Evolutionary conservation across 331 rosid species (phyloP), one percentile per base, ranked within the genome.

Genomic region (Prunus yedoensis): DNA sequence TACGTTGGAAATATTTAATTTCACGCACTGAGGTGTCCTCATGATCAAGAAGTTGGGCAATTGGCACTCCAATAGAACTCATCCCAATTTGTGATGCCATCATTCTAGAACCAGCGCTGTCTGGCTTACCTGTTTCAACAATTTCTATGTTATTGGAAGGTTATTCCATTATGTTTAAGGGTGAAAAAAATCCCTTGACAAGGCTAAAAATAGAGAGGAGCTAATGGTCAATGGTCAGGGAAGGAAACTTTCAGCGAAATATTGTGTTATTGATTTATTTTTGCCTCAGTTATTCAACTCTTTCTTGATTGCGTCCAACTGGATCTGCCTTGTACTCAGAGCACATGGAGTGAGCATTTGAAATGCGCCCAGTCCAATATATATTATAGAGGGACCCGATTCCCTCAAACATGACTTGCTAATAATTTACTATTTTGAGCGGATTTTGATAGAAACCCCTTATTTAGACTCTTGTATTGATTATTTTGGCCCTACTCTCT

Each of bases 1-100:
- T 76, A 88, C 98, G 59, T 3, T 86, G 88, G 77, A 89, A 88
- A 77, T 51, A 28, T 59, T 80, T 80, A 60, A 91, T 78, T 71
- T 90, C 89, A 62, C 82, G 85, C 59, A 84, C 78, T 74, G 90
- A 74, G 78, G 84, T 23, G 63, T 78, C 70, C 35, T 83, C 75
- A 4, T 73, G 90, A 58, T 81, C 66, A 50, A 88, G 83, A 77
- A 94, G 90, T 65, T 90, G 88, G 25, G 68, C 75, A 57, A 91
- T 73, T 77, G 98, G 88, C 72, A 86, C 77, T 77, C 88, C 90
- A 20, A 86, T 78, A 73, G 94, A 89, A 74, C 97, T 94, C 96
- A 91, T 84, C 74, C 97, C 97, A 43, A 89, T 74, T 64, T 87
- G 83, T 68, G 87, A 77, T 51, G 16, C 54, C 4, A 41, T 46